Evolutionary conservation across 78 protist genomes (phyloP).

Genomic region (Polysphondylium violaceum): DNA sequence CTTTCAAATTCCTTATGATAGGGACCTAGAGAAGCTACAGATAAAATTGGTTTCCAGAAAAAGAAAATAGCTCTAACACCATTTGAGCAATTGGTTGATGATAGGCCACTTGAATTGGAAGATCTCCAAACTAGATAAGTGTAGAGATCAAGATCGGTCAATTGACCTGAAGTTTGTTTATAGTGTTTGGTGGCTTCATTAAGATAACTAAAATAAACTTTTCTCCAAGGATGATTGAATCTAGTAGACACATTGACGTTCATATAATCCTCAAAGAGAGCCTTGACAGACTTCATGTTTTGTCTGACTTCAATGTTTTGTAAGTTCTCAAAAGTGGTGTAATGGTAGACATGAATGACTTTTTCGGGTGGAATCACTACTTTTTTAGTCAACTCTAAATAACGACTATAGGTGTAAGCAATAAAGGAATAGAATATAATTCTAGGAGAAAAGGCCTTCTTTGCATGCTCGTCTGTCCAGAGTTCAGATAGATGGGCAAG

Average conservation of each 20-base stretch:
- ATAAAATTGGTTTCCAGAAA: slow-evolving; percentile 18
- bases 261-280: slow-evolving; percentile 52
- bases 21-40: not conserved
- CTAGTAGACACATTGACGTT: not conserved
- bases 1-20: not conserved
- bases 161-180: not conserved
- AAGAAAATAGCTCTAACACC: slow-evolving; percentile 9
- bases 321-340: not conserved
- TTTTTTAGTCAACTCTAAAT: not conserved
- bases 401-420: not conserved
- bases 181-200: not conserved
- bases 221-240: slow-evolving; percentile 77
- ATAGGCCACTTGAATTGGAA: not conserved
- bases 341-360: not conserved
- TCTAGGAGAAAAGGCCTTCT: not conserved
- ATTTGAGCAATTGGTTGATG: not conserved
- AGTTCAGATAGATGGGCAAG: not conserved
- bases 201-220: slow-evolving; percentile 13
- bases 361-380: not conserved
- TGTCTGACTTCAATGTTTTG: not conserved
- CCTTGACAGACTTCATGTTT: not conserved
- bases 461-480: not conserved
- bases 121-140: slow-evolving; percentile 41
- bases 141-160: slow-evolving; percentile 47
- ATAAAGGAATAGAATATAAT: not conserved